These are phyloP conservation scores for Kazachstania africana DNA, from an alignment of 805 yeast genomes.

Conservation along the genomic window DNA sequence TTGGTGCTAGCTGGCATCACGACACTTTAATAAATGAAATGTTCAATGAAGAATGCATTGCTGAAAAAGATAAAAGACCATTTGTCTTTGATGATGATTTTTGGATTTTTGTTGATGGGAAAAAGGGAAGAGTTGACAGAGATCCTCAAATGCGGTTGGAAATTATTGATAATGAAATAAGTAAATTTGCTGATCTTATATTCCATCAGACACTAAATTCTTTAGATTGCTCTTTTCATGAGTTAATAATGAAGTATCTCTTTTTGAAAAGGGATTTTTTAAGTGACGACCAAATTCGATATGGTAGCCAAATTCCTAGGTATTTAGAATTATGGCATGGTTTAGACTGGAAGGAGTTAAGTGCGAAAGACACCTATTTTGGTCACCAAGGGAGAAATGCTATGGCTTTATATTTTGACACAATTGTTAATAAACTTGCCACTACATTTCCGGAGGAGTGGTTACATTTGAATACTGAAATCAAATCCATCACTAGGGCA, in stretches of 20 bases:
- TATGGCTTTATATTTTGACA: conserved; percentile 44
- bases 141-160: conserved; percentile 26
- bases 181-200: conserved; percentile 45
- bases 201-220: conserved; percentile 38
- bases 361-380: conserved; percentile 58
- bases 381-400: conserved; percentile 73
- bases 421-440: conserved; percentile 36
- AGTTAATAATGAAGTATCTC: conserved; percentile 38
- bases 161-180: conserved; percentile 44
- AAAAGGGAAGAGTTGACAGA: conserved; percentile 15
- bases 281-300: conserved; percentile 38
- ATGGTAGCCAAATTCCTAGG: conserved; percentile 42
- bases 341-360: conserved; percentile 49
- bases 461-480: conserved; percentile 30
- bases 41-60: conserved; percentile 35
- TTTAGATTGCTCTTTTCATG: conserved; percentile 41
- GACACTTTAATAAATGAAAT: conserved; percentile 60
- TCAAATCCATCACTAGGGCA: conserved; percentile 27
- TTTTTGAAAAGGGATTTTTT: conserved; percentile 35
- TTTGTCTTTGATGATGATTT: conserved; percentile 23
- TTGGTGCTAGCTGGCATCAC: conserved; percentile 93
- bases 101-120: conserved; percentile 16
- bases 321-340: conserved; percentile 74
- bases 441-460: conserved; percentile 29
- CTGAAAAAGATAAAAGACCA: conserved; percentile 11